These are phyloP conservation scores for Myxozyma sirexii DNA, from an alignment of 805 yeast genomes.

Conservation along the genomic window DNA sequence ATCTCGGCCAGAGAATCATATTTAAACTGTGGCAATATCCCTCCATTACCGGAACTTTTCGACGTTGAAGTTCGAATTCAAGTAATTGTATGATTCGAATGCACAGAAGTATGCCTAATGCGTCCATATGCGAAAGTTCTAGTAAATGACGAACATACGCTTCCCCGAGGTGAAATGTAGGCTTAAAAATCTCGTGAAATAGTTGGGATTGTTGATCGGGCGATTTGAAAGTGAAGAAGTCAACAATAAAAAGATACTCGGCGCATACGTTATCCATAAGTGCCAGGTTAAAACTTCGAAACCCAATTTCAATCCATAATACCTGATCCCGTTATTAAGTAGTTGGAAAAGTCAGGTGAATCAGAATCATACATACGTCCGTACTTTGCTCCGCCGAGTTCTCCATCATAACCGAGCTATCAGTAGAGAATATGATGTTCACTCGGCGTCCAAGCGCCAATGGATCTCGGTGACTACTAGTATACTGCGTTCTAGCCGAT, in stretches of 20 bases:
- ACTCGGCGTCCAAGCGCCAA: constrained; percentile 60
- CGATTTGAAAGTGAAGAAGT: constrained; percentile 55
- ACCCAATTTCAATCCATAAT: constrained; percentile 73
- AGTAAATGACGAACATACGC: constrained; percentile 50
- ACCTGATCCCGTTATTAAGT: constrained; percentile 25
- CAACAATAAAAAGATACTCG: constrained; percentile 72
- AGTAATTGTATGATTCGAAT: constrained; percentile 70
- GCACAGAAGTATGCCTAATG: constrained; percentile 74
- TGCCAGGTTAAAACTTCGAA: constrained; percentile 71
- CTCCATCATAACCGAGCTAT: constrained; percentile 70
- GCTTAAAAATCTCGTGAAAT: constrained; percentile 54
- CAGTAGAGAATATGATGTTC: constrained; percentile 57
- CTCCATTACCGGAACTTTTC: constrained; percentile 70
- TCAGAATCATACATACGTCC: constrained; percentile 37
- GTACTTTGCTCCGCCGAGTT: constrained; percentile 82
- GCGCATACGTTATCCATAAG: constrained; percentile 74
- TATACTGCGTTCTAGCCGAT: constrained; percentile 18
- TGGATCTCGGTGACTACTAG: constrained; percentile 50
- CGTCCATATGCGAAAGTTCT: constrained; percentile 54
- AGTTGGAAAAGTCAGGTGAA: not conserved
- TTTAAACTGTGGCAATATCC: constrained; percentile 68
- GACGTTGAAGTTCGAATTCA: constrained; percentile 66
- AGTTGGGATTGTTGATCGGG: constrained; percentile 35
- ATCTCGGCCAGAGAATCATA: constrained; percentile 81
- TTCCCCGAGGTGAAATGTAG: constrained; percentile 55